Evolutionary conservation across 208 protist species (phyloP), one percentile per base, ranked within the genome.

Genomic region (Vickermania ingenoplastis): DNA sequence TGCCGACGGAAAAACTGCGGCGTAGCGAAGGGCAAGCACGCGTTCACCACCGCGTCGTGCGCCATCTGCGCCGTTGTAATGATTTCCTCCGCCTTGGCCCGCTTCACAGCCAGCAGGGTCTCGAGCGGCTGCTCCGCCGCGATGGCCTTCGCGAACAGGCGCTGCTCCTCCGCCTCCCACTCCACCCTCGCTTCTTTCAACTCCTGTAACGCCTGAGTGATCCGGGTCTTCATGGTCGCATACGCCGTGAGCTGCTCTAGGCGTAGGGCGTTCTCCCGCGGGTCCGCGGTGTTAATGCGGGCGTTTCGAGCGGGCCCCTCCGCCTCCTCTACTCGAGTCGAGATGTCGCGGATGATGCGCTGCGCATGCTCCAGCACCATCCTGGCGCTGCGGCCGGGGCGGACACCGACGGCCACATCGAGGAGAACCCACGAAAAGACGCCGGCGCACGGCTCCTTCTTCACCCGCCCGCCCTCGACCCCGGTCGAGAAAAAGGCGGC

Each of bases 1-100:
- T 80, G 71, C 55, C 82, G 78, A 50, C 89, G 89, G 67, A 79
- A 79, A 69, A 86, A 95, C 77, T 95, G 89, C 26, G 89, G 89
- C 14, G 79, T 60, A 57, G 79, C 74, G 63, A 92, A 92, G 22
- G 81, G 78, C 29, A 95, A 70, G 36, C 81, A 88, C 22, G 81
- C 69, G 62, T 91, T 75, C 26, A 91, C 70, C 11, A 70, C 51
- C 41, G 73, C 67, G 53, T 95, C 83, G 61, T 91, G 81, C 23
- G 87, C 57, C 17, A 31, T 57, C 56, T 85, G 82, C 41, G 71
- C 85, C 59, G 81, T 71, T 53, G 81, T 78, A 30, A 91, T 78
- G 1, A 91, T 61, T 64, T 81, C 79, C 31, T 41, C 63, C 72
- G 91, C 89, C 41, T 69, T 73, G 48, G 89, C 55, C 2, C 54